Conservation (phyloP, 2,329 filamentous ascomycete species). For the Zymoseptoria ardabiliae region DNA sequence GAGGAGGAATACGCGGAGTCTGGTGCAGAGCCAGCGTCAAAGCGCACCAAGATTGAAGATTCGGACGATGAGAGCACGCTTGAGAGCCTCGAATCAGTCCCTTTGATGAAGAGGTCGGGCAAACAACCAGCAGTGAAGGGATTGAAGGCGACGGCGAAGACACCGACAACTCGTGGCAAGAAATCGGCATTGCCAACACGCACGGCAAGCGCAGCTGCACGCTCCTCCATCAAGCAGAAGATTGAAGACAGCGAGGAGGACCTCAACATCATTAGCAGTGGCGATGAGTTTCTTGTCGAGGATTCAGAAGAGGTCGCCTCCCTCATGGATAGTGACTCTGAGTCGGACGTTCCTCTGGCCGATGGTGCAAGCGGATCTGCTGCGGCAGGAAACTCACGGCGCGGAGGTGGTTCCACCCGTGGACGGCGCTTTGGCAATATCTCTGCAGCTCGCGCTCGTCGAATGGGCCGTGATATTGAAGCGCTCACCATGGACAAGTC, state of each 20-base stretch:
- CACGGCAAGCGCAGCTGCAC: slow-evolving; percentile 18
- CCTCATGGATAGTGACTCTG: slow-evolving; percentile 25
- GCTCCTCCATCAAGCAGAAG: slow-evolving; percentile 18
- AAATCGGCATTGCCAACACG: slow-evolving; percentile 12
- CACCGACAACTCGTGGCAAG: slow-evolving; percentile 8
- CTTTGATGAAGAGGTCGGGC: slow-evolving; percentile 3
- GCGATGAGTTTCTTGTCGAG: slow-evolving; percentile 21
- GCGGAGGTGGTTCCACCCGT: slow-evolving; percentile 6
- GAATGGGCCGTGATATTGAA: slow-evolving; percentile 14
- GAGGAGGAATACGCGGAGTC: slow-evolving; percentile 29
- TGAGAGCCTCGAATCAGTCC: slow-evolving; percentile 15
- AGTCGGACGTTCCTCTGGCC: slow-evolving; percentile 25
- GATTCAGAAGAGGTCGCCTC: slow-evolving; percentile 27
- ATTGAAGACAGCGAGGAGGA: slow-evolving; percentile 35
- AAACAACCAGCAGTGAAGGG: background rate
- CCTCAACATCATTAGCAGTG: slow-evolving; percentile 25
- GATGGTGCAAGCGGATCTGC: slow-evolving; percentile 11
- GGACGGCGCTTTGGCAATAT: slow-evolving; percentile 21
- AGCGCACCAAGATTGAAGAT: slow-evolving; percentile 26
- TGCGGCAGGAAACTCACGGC: slow-evolving; percentile 2
- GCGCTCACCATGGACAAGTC: slow-evolving; percentile 12
- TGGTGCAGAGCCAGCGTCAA: slow-evolving; percentile 15
- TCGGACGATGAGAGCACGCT: slow-evolving; percentile 19
- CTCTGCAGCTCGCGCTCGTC: slow-evolving; percentile 13
- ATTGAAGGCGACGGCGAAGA: background rate